Base-by-base conservation (phyloP, 1,284 basidiomycete genomes). In the Naganishia liquefaciens region DNA sequence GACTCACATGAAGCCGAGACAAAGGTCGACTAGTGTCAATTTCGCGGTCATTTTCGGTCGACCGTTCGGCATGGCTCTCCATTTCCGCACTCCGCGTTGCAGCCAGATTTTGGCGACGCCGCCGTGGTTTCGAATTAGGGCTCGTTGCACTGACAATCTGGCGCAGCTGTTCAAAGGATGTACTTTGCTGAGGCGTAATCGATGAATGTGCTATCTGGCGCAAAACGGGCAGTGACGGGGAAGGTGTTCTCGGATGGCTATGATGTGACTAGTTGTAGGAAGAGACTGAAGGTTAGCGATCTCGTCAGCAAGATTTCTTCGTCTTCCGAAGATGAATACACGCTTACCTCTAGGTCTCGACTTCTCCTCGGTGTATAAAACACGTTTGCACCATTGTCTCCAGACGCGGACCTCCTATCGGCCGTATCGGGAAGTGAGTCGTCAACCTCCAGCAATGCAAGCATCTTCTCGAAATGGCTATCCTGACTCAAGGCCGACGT, bases 121-220 rank as follows among this genome's bases (percentile, higher is more conserved):
- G 57, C 25, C 57, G 46, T 17, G 57, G 57, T 42, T 49, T 47
- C 13, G 57, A 60, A 42, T 60, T 60, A 19, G 57, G 57, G 21
- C 57, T 60, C 6, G 33, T 60, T 2, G 57, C 37, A 9, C 46
- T 60, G 11, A 60, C 57, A 7, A 60, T 42, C 37, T 60, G 57
- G 2, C 57, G 46, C 19, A 60, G n/a, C 4, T 47, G 33, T 21
- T 60, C 57, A 15, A 60, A 60, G 6, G 57, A 60, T 15, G 57
- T 49, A 7, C 46, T 49, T 5, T 50, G 57, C 23, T 60, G 57
- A 3, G 47, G 17, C 17, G 21, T 13, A 9, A 19, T 25, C 25
- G 46, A 11, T 9, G 46, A 25, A n/a, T 15, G 30, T 19, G 9
- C 15, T 10, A 46, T 23, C 4, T 33, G 30, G 21, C 40, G 46